Evolutionary conservation across 352 stramenopile species (phyloP).

Genomic region (Globisporangium cystogenes): DNA sequence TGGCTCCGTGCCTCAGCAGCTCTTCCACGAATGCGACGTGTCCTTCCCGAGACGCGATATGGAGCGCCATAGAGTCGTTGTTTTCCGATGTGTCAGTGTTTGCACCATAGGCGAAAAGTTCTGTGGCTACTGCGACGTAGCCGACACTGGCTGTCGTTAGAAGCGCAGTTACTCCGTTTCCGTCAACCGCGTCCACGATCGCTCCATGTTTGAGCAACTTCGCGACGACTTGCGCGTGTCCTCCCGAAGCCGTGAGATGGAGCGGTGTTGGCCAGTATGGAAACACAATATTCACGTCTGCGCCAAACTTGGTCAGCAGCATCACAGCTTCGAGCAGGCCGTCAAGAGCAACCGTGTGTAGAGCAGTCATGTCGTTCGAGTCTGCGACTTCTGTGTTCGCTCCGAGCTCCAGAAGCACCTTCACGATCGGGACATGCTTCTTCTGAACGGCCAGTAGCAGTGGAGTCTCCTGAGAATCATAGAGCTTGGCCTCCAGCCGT

Average conservation of each 20-base stretch:
- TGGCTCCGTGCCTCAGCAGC: background rate
- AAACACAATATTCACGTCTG: background rate
- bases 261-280: background rate
- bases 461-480: no score
- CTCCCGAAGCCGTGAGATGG: background rate
- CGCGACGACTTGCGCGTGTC: background rate
- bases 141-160: no score
- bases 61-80: background rate
- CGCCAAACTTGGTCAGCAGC: background rate
- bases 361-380: no score
- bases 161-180: no score
- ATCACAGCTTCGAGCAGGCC: background rate
- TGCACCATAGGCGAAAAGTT: background rate
- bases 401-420: no score
- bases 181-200: no score
- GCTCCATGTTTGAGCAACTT: background rate
- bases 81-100: background rate
- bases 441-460: no score
- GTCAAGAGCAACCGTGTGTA: no score
- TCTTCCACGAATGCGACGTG: background rate
- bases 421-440: no score
- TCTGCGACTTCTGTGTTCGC: no score
- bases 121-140: background rate
- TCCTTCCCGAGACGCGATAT: background rate
- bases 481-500: no score